Evolutionary conservation across 306 rosid genomes (phyloP), one percentile per base, ranked within the genome.

Genomic region (Prunus campanulata): DNA sequence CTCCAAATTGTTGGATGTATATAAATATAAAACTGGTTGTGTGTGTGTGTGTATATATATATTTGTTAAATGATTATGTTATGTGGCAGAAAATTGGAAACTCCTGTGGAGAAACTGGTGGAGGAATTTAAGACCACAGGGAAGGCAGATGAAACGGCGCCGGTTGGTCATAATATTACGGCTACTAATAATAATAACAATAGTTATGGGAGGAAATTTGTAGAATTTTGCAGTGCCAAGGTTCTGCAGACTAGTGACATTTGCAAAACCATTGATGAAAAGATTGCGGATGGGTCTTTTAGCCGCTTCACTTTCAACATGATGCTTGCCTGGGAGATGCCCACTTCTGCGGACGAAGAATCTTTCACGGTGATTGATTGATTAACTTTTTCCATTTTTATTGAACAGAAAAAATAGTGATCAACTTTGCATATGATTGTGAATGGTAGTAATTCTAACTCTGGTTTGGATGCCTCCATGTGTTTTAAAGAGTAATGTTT

Each of bases 251-350:
- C 18, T 7, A 67, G 52, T 22, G 80, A 65, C 51, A 49, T 82
- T 70, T 83, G 89, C 66, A 66, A 54, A 29, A 86, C 75, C 68
- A 55, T 88, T 12, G 81, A 85, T 60, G 89, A 83, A 79, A 86
- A 85, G 24, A 88, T 95, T 61, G 83, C 20, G 8, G 80, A 82
- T 79, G 93, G 93, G 4, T 87, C 85, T 13, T 91, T 89, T 66
- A 83, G 83, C 79, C 90, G 97, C 70, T 82, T 89, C 74, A 88
- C 96, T 0, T 91, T 85, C 68, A 93, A 92, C 70, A 76, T 87
- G 87, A 95, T 95, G 99, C 89, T 95, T 14, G 93, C 97, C 5
- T 95, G 98, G 97, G 93, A 91, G 88, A 85, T 79, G 61, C 98
- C 98, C 42, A 74, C 82, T 66, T 81, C 73, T 70, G 80, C 86